phyloP scores from a whole-genome alignment of 805 yeast species.

The Schizosaccharomyces japonicus region DNA sequence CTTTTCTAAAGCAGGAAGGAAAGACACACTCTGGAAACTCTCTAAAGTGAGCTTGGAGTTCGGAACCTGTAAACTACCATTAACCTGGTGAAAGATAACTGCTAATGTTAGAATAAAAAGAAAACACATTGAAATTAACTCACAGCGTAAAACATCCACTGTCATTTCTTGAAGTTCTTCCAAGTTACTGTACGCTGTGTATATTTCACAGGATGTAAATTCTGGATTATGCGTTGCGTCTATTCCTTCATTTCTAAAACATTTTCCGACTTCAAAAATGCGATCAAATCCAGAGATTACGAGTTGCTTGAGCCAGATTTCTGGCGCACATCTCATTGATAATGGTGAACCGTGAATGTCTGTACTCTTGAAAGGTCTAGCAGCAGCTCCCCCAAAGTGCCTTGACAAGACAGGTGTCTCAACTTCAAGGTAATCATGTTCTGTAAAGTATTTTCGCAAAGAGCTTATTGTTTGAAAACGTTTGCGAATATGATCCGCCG shows the following conservation, averaged over 20 bases:
- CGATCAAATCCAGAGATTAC: conserved; percentile 67
- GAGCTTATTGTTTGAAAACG: conserved; percentile 32
- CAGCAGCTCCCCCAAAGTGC: conserved; percentile 69
- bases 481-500: conserved; percentile 25
- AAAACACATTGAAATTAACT: not conserved
- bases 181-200: conserved; percentile 45
- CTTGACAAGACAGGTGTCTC: conserved; percentile 63
- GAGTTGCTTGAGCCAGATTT: conserved; percentile 70
- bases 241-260: conserved; percentile 77
- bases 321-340: conserved; percentile 77
- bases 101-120: not conserved
- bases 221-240: conserved; percentile 90
- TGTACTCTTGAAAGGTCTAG: conserved; percentile 58
- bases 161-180: conserved; percentile 43
- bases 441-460: conserved; percentile 34
- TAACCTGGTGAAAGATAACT: not conserved
- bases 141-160: conserved; percentile 23
- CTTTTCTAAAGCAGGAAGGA: conserved; percentile 36
- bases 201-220: conserved; percentile 74
- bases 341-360: conserved; percentile 14
- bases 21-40: conserved; percentile 30
- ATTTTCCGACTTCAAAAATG: conserved; percentile 66
- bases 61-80: conserved; percentile 6
- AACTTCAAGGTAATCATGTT: conserved; percentile 46
- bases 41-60: not conserved